Percentiles rank a stretch among this genome's conserved stretches.
phyloP scores from a whole-genome alignment of 2,329 filamentous ascomycete genomes.

The Aspergillus piperis region DNA sequence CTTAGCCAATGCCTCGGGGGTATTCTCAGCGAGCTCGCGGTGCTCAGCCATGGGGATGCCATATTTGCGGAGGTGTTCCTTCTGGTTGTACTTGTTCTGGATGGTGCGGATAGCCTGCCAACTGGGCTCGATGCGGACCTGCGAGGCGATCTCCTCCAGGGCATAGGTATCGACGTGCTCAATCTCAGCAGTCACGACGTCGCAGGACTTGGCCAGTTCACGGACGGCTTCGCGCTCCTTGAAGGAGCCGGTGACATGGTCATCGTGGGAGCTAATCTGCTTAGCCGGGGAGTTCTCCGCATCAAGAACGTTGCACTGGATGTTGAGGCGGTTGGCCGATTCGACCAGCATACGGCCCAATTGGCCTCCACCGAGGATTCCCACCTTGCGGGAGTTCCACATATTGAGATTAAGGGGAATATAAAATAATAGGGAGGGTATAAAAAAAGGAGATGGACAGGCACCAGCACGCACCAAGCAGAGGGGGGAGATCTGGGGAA shows the following conservation, averaged over 20 bases:
- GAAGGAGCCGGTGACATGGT: conserved; percentile 84
- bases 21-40: conserved; percentile 62
- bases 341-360: conserved; percentile 93
- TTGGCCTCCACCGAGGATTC: conserved; percentile 66
- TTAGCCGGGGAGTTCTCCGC: conserved; percentile 75
- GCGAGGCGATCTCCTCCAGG: conserved; percentile 75
- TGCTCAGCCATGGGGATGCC: conserved; percentile 74
- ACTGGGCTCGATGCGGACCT: conserved; percentile 72
- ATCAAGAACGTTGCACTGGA: conserved; percentile 79
- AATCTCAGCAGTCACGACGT: conserved; percentile 89
- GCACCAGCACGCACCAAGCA: conserved; percentile 11
- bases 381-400: conserved; percentile 48
- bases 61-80: conserved; percentile 70
- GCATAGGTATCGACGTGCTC: conserved; percentile 93
- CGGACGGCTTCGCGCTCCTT: conserved; percentile 77
- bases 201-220: conserved; percentile 72
- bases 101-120: conserved; percentile 86
- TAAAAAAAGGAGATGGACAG: not conserved
- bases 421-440: not conserved
- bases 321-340: conserved; percentile 75
- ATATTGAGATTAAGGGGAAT: conserved; percentile 24
- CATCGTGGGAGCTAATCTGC: conserved; percentile 74
- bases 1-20: conserved; percentile 61
- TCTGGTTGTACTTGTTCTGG: conserved; percentile 92
- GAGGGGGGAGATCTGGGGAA: conserved; percentile 1